Percentiles rank a stretch among this genome's conserved stretches.
These are phyloP conservation scores for Microdochium bolleyi DNA, from an alignment of 2,329 filamentous ascomycete species.

Conservation along the genomic window DNA sequence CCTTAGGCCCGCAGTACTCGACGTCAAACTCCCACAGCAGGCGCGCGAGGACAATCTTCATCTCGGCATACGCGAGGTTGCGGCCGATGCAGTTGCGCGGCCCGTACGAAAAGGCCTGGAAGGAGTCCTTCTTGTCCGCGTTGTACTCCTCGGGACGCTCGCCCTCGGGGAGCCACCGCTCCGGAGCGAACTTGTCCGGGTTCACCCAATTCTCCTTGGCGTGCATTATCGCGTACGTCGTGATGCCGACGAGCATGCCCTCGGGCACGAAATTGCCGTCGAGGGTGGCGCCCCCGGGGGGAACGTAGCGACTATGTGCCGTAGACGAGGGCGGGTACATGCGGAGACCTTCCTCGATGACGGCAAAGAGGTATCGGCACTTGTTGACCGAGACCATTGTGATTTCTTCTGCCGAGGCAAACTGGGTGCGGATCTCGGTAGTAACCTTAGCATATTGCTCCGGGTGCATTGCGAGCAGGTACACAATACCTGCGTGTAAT, in stretches of 20 bases:
- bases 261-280: conserved; percentile 8
- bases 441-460: conserved; percentile 17
- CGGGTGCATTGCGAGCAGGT: conserved; percentile 13
- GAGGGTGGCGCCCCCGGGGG: conserved; percentile 4
- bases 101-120: conserved; percentile 21
- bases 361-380: conserved; percentile 25
- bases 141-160: conserved; percentile 9
- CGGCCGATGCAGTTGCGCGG: conserved; percentile 22
- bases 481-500: conserved; percentile 9
- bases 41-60: conserved; percentile 25
- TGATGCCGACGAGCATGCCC: conserved; percentile 6
- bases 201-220: conserved; percentile 5
- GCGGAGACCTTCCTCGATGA: conserved; percentile 27
- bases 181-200: conserved; percentile 4
- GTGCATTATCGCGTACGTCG: conserved; percentile 6
- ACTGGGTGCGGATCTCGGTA: conserved; percentile 24
- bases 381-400: conserved; percentile 15
- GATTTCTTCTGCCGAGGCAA: conserved; percentile 23
- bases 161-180: conserved; percentile 9
- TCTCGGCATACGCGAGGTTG: conserved; percentile 28
- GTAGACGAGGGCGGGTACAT: conserved; percentile 22
- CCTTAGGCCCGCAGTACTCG: conserved; percentile 14
- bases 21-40: conserved; percentile 28
- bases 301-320: conserved; percentile 6
- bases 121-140: conserved; percentile 15